phyloP scores from a whole-genome alignment of 2,329 filamentous ascomycete species.

The Parastagonospora avenae region DNA sequence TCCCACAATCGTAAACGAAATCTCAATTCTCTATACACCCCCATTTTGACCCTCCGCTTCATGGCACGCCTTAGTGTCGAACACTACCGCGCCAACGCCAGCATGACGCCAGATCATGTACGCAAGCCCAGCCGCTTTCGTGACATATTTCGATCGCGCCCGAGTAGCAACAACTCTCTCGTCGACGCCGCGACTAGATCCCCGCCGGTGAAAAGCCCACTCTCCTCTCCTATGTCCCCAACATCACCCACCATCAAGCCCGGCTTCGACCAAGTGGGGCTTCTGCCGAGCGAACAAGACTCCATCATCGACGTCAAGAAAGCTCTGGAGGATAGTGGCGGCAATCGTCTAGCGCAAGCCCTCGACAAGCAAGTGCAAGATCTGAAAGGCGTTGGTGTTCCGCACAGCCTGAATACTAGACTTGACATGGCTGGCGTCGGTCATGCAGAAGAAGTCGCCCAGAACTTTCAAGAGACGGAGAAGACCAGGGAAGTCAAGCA shows the following conservation, averaged over 20 bases:
- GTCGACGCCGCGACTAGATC: not conserved
- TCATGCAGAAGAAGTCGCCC: not conserved
- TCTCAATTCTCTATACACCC: no score
- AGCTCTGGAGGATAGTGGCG: not conserved
- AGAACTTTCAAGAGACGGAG: not conserved
- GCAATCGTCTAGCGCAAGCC: not conserved
- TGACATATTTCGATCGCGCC: constrained; percentile 9
- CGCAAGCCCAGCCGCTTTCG: constrained; percentile 13
- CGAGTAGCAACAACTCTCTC: not conserved
- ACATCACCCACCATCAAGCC: constrained; percentile 5
- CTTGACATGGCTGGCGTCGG: not conserved
- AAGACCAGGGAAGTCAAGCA: not conserved
- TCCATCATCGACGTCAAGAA: not conserved
- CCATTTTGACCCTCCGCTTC: not conserved
- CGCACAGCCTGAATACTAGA: not conserved
- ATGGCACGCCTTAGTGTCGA: constrained; percentile 17
- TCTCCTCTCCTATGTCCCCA: not conserved
- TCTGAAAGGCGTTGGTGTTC: not conserved
- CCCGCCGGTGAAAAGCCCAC: not conserved
- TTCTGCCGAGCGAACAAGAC: constrained; percentile 12
- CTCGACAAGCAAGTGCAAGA: not conserved
- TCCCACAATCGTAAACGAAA: not conserved
- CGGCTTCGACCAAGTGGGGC: constrained; percentile 10
- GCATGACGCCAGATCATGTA: constrained; percentile 6
- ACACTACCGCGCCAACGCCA: constrained; percentile 9